phyloP scores from a whole-genome alignment of 495 filamentous ascomycete species.

The Immersiella caudata region DNA sequence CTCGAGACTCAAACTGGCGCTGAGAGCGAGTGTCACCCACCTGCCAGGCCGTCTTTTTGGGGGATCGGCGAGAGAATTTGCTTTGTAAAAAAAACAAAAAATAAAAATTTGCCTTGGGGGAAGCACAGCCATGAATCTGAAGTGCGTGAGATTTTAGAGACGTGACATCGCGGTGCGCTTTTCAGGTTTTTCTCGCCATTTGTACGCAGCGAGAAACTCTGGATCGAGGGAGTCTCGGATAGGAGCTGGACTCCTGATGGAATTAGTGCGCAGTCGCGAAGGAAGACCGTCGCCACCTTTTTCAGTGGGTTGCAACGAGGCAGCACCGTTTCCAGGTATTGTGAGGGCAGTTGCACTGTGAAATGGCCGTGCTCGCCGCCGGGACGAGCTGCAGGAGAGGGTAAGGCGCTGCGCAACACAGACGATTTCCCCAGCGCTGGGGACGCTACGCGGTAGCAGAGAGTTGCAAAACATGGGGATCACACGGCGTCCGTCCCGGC shows the following conservation, averaged over 20 bases:
- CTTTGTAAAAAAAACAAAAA: not conserved
- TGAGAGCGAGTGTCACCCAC: not conserved
- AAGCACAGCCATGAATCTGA: not conserved
- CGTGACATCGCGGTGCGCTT: not conserved
- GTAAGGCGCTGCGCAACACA: not conserved
- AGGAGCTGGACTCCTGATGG: not conserved
- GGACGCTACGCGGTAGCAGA: not conserved
- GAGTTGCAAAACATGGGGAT: constrained; percentile 1
- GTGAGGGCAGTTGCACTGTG: no score
- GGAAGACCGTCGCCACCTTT: no score
- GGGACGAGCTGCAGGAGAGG: not conserved
- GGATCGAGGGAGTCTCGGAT: not conserved
- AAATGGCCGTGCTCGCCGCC: not conserved
- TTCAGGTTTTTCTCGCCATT: not conserved
- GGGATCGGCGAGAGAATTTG: not conserved
- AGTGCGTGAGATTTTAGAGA: not conserved
- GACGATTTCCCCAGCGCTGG: not conserved
- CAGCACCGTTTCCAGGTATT: not conserved
- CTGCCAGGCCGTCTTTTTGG: not conserved
- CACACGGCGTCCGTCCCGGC: not conserved
- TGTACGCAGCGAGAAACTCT: not conserved
- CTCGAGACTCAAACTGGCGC: no score
- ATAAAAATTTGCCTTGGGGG: not conserved
- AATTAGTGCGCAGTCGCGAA: not conserved
- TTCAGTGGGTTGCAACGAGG: not conserved